phyloP scores from a whole-genome alignment of 805 yeast species.

The Ogataea methylovora region DNA sequence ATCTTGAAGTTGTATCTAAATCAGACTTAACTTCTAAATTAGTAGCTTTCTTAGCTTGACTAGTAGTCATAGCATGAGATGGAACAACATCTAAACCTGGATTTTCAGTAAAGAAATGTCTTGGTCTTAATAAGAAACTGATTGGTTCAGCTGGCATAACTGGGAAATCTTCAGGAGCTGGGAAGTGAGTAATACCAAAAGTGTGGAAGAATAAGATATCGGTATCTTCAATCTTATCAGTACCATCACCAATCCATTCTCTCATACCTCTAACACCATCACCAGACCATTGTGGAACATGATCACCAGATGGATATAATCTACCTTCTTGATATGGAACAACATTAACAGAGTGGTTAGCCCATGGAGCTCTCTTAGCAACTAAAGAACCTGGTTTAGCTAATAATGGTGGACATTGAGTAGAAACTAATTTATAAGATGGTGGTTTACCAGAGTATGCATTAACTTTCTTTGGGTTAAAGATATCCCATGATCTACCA shows the following conservation, averaged over 20 bases:
- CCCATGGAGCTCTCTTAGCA: slow-evolving; percentile 80
- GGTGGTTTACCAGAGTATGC: slow-evolving; percentile 69
- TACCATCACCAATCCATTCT: slow-evolving; percentile 61
- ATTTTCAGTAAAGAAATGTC: slow-evolving; percentile 71
- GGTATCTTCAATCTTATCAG: slow-evolving; percentile 51
- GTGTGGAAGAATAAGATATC: slow-evolving; percentile 76
- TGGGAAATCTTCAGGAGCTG: slow-evolving; percentile 87
- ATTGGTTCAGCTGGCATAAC: slow-evolving; percentile 85
- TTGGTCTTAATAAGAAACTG: slow-evolving; percentile 65
- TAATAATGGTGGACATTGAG: slow-evolving; percentile 64
- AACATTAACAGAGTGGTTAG: slow-evolving; percentile 57
- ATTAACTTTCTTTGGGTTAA: slow-evolving; percentile 62
- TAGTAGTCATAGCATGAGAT: slow-evolving; percentile 43
- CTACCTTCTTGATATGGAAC: slow-evolving; percentile 68
- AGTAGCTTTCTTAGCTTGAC: slow-evolving; percentile 32
- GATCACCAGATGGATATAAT: slow-evolving; percentile 75
- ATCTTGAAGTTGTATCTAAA: slow-evolving; percentile 42
- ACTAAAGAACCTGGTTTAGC: slow-evolving; percentile 72
- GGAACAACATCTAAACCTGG: slow-evolving; percentile 74
- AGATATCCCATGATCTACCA: slow-evolving; percentile 70
- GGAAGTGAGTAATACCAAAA: slow-evolving; percentile 80
- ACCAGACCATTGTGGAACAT: slow-evolving; percentile 68
- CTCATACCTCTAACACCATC: slow-evolving; percentile 61
- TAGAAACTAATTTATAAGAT: slow-evolving; percentile 69
- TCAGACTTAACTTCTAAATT: slow-evolving; percentile 32